phyloP scores from a whole-genome alignment of 441 rosid species.

The Jatropha podagrica region DNA sequence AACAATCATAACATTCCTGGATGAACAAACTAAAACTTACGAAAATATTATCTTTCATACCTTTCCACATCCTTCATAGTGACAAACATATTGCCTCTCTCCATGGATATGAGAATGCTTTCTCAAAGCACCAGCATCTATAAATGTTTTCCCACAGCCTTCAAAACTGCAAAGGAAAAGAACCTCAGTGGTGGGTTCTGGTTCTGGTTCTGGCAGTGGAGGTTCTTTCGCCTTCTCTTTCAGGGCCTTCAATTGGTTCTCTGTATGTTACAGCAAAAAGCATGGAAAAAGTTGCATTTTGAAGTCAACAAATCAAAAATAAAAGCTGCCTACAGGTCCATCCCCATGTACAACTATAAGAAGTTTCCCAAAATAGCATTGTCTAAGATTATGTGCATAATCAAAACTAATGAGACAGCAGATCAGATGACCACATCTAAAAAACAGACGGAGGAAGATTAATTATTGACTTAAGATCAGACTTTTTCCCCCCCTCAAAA shows the following conservation, averaged over 20 bases:
- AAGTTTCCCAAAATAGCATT: not conserved
- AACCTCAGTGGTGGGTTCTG: slow-evolving; percentile 95
- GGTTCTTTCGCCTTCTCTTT: slow-evolving; percentile 70
- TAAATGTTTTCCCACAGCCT: slow-evolving; percentile 93
- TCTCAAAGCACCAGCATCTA: slow-evolving; percentile 85
- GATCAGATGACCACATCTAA: not conserved
- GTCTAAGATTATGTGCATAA: not conserved
- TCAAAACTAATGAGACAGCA: not conserved
- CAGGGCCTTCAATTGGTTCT: slow-evolving; percentile 61
- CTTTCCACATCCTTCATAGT: slow-evolving; percentile 82
- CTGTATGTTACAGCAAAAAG: slow-evolving; percentile 29
- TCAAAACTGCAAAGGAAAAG: slow-evolving; percentile 94
- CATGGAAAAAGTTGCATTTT: not conserved
- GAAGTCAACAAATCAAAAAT: not conserved
- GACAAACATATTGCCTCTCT: slow-evolving; percentile 87
- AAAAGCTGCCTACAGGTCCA: not conserved
- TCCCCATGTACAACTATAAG: slow-evolving; percentile 4
- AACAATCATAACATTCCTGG: not conserved
- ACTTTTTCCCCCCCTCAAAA: not conserved
- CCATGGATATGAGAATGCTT: slow-evolving; percentile 98
- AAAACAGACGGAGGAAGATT: not conserved
- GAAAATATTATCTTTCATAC: slow-evolving; percentile 27
- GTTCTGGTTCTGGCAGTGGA: slow-evolving; percentile 74
- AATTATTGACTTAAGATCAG: not conserved
- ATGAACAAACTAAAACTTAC: not conserved